These are phyloP conservation scores for Geoglossum cookeanum DNA, from an alignment of 2,329 filamentous ascomycete species.

Conservation along the genomic window DNA sequence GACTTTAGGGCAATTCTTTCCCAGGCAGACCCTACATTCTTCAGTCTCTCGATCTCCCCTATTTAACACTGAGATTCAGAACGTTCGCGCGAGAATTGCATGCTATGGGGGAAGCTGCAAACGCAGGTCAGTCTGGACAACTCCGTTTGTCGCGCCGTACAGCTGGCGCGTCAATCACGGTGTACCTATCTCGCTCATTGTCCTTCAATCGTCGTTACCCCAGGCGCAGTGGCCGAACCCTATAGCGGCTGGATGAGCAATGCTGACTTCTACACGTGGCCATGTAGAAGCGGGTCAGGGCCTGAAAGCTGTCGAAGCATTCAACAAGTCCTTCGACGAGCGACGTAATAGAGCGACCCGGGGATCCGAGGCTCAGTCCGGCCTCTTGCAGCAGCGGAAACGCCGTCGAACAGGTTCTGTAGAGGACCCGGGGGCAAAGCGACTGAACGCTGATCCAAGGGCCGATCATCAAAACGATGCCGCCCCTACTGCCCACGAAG, in stretches of 20 bases:
- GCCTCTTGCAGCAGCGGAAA: not conserved
- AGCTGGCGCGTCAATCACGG: not conserved
- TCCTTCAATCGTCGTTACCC: not conserved
- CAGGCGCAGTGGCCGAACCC: not conserved
- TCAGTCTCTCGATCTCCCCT: not conserved
- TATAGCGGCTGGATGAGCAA: not conserved
- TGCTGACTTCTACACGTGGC: not conserved
- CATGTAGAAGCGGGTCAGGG: not conserved
- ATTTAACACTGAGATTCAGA: not conserved
- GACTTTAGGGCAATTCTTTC: conserved; percentile 2
- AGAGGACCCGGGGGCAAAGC: not conserved
- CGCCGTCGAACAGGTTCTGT: not conserved
- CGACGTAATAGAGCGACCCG: not conserved
- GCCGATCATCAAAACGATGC: not conserved
- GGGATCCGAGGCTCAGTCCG: not conserved
- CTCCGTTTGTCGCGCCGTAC: not conserved
- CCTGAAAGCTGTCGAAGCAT: not conserved
- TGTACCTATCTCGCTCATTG: not conserved
- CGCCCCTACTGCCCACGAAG: not conserved
- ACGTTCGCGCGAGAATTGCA: not conserved
- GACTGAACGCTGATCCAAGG: not conserved
- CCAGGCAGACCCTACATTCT: not conserved
- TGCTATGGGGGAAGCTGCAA: not conserved
- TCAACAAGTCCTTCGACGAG: conserved; percentile 1
- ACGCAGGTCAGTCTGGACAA: not conserved